Evolutionary conservation across 257 asterid species (phyloP).

Genomic region (Thymus quinquecostatus): DNA sequence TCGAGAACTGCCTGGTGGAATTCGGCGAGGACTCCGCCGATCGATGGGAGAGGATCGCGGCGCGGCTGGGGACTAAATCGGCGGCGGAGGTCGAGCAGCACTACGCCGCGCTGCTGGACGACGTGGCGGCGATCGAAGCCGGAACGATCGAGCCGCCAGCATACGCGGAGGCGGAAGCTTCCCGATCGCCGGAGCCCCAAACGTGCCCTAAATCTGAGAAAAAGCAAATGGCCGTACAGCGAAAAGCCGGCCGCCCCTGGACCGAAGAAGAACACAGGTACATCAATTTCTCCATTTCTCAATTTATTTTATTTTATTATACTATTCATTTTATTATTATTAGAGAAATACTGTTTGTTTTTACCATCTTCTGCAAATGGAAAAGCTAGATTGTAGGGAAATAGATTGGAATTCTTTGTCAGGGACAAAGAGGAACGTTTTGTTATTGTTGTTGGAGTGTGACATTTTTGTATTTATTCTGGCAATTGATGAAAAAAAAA

Average conservation of each 20-base stretch:
- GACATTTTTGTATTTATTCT: constrained; percentile 16
- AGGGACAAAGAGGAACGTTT: too few relatives aligned
- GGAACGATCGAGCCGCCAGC: constrained; percentile 47
- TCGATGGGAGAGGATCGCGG: constrained; percentile 50
- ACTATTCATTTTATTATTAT: neutral
- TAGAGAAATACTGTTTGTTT: too few relatives aligned
- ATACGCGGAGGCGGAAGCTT: constrained; percentile 30
- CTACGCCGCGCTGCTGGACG: constrained; percentile 47
- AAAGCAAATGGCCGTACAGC: constrained; percentile 35
- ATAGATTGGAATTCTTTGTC: neutral
- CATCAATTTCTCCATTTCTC: neutral
- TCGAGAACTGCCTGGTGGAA: constrained; percentile 42
- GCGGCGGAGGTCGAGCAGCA: constrained; percentile 47
- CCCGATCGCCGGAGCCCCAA: constrained; percentile 25
- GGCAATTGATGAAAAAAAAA: too few relatives aligned
- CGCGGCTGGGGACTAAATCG: constrained; percentile 43
- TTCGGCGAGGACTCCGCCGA: constrained; percentile 37
- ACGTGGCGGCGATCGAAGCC: constrained; percentile 49
- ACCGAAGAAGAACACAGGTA: constrained; percentile 63
- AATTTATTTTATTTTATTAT: neutral
- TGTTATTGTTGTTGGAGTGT: neutral
- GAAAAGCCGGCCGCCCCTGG: constrained; percentile 56
- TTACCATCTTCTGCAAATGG: too few relatives aligned
- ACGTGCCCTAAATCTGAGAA: constrained; percentile 35
- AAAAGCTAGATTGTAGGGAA: too few relatives aligned